Base-by-base conservation (phyloP, 1,284 basidiomycete genomes). In the Sutorius eximius region DNA sequence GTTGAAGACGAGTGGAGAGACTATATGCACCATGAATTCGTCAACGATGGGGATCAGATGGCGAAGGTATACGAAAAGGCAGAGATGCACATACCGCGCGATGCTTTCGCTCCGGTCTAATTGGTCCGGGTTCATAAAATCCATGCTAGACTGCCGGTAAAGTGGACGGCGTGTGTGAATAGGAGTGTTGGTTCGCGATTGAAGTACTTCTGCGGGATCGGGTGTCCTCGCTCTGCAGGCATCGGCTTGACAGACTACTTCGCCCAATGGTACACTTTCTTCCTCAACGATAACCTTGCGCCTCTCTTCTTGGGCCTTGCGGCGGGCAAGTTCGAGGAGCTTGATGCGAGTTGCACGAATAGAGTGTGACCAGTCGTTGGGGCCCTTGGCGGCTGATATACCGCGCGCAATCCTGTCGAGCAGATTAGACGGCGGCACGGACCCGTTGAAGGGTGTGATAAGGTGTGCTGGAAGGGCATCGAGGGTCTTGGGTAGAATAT, bases 141-240 rank as follows among this genome's bases (percentile, higher is more conserved):
- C 89, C 89, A 91, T 91, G 69, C 87, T 89, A 36, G 87, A 89
- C 73, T 89, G 88, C 57, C 87, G 78, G 69, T 89, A 88, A 32
- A 90, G 73, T 12, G 85, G 85, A 18, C 84, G 80, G 34, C 68
- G 68, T 20, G 47, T 36, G 33, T 63, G 67, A 44, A 45, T 52
- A 20, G 68, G 72, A 32, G 73, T 73, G 62, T 78, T 78, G 37
- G 76, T 78, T 7, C 75, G 76, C 48, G 69, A 65, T 58, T 75
- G 74, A 15, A 74, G 67, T 34, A 76, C 73, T 49, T 75, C 75
- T 40, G 67, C 62, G 40, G 56, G 57, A 44, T 71, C 67, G 30
- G 70, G 67, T 4, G 66, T 68, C 32, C 43, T 58, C 45, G 51
- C 49, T 47, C 58, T 59, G 36, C 44, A 32, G n/a, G 36, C 32